Conservation (phyloP, 2,329 filamentous ascomycete genomes). For the Sordariomycetes sp. region DNA sequence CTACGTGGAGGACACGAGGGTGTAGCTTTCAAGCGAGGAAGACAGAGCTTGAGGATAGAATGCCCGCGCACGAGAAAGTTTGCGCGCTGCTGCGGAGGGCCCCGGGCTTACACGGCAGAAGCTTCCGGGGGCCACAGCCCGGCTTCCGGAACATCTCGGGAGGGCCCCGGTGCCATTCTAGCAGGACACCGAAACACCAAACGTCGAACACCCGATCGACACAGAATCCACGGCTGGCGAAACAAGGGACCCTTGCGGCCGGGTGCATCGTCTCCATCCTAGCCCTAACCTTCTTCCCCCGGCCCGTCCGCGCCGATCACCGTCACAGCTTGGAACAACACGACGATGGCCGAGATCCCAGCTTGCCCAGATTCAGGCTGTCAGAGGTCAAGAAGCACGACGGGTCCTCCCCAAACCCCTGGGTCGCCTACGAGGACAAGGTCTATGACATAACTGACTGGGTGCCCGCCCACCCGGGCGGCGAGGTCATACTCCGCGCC, state of each 20-base stretch:
- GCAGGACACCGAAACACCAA: neutral
- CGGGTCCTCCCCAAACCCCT: conserved; percentile 41
- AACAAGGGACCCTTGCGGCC: neutral
- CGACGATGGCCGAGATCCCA: conserved; percentile 20
- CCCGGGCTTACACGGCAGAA: neutral
- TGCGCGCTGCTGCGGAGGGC: neutral
- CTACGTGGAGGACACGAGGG: neutral
- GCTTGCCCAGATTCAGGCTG: conserved; percentile 36
- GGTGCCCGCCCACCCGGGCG: conserved; percentile 54
- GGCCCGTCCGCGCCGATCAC: neutral
- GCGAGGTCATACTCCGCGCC: conserved; percentile 56
- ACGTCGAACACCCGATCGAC: neutral
- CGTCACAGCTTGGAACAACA: neutral
- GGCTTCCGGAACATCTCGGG: neutral
- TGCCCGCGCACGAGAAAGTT: neutral
- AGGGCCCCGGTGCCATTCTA: neutral
- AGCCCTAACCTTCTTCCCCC: neutral
- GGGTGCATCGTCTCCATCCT: neutral
- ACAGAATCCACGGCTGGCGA: neutral
- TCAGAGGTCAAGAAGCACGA: conserved; percentile 41
- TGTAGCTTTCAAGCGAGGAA: neutral
- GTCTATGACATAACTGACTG: conserved; percentile 65
- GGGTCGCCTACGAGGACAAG: conserved; percentile 53
- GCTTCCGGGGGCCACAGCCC: neutral
- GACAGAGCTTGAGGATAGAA: neutral